These are phyloP conservation scores for Grigorovia jiainica DNA, from an alignment of 805 yeast genomes.

Conservation along the genomic window DNA sequence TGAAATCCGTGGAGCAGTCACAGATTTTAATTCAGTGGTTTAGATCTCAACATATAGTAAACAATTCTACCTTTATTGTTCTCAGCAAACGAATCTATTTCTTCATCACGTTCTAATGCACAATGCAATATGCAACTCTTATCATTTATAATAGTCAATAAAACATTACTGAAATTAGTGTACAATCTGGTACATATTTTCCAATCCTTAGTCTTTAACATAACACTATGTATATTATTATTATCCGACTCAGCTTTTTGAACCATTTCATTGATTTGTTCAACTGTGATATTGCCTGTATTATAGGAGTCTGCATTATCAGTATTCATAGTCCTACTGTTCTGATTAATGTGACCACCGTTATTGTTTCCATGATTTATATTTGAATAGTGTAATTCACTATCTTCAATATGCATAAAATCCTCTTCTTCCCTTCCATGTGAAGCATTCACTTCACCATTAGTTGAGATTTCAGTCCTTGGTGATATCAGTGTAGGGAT, in stretches of 20 bases:
- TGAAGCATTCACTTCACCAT: too few relatives aligned
- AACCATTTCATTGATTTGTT: conserved; percentile 16
- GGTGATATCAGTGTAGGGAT: background rate
- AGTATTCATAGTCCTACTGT: background rate
- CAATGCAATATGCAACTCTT: conserved; percentile 61
- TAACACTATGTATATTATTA: conserved; percentile 31
- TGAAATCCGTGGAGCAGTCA: too few relatives aligned
- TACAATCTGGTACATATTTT: conserved; percentile 52
- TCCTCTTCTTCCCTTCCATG: conserved; percentile 5
- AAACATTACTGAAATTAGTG: conserved; percentile 50
- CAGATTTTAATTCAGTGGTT: too few relatives aligned
- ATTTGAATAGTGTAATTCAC: conserved; percentile 7
- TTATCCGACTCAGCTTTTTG: conserved; percentile 17
- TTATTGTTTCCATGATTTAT: background rate
- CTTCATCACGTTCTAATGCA: conserved; percentile 42
- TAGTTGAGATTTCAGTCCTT: too few relatives aligned
- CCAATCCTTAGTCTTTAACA: conserved; percentile 58
- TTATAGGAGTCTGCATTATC: background rate
- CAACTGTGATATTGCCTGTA: conserved; percentile 3
- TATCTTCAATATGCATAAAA: conserved; percentile 17
- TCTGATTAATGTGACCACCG: background rate
- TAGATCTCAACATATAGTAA: conserved; percentile 41
- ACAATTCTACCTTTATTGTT: conserved; percentile 46
- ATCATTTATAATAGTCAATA: conserved; percentile 46
- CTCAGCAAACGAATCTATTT: conserved; percentile 3